Evolutionary conservation across 495 filamentous ascomycete genomes (phyloP), one percentile per base, ranked within the genome.

Genomic region (Aspergillus baeticus): DNA sequence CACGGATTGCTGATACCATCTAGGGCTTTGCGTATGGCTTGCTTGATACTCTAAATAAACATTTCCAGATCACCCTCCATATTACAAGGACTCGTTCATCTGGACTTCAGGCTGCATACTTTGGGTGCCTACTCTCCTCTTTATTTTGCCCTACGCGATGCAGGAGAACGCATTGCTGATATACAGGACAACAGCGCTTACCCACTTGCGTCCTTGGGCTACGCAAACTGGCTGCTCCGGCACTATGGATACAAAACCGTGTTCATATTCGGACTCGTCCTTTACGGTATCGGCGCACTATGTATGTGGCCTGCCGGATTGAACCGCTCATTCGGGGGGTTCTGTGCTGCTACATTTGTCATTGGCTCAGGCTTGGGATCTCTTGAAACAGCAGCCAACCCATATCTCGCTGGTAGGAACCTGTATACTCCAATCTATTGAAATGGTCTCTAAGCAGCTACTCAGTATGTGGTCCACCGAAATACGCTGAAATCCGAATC

Each of bases 361-460:
- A 83, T 90, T 47, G 87, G 88, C 5, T 77, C 78, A 49, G 87
- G 88, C 7, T 76, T 92, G 0, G 82, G 81, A 3, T 84, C 86
- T 2, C 81, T 92, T 48, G 88, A 92, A 62, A 90, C 88, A 2
- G 80, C 83, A 6, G 88, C 88, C 11, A 86, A 91, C 65, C 85
- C 87, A 34, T 90, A 87, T 71, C 73, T 91, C 58, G 77, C 86
- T 50, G 49, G 47, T 37, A 34, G 41, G 14, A 29, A 0, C n/a
- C 0, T 13, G 14, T 42, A 20, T 21, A 18, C 37, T 42, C 3
- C 14, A 14, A 8, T 29, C 5, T n/a, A 1, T 0, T 42, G 22
- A 1, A 31, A 31, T n/a, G 18, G 1, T 23, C 13, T 4, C 36
- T 52, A 33, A 52, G 7, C 49, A 38, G 13, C 3, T 8, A 5